Evolutionary conservation across 1,139 yeast genomes (phyloP).

Genomic region (Candida smagusa): DNA sequence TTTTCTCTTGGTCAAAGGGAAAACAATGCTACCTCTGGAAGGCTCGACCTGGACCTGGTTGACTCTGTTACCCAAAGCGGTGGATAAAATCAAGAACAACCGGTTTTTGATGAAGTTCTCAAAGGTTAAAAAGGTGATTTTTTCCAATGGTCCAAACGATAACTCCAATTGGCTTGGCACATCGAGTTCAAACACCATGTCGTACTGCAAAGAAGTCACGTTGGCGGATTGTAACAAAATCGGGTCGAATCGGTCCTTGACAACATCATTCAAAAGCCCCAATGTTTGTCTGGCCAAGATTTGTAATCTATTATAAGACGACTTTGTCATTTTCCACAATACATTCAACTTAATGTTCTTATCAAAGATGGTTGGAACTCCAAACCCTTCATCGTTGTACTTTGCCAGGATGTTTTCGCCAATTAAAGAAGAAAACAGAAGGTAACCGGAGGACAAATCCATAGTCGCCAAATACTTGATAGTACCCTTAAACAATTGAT

Average conservation of each 20-base stretch:
- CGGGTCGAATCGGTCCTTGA: conserved; percentile 80
- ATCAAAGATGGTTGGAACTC: conserved; percentile 74
- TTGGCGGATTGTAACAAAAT: conserved; percentile 69
- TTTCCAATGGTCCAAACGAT: conserved; percentile 69
- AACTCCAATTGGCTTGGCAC: conserved; percentile 31
- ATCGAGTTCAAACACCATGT: conserved; percentile 53
- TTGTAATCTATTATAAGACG: conserved; percentile 61
- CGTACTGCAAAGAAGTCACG: conserved; percentile 60
- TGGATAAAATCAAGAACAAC: conserved; percentile 53
- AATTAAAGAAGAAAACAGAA: conserved; percentile 60
- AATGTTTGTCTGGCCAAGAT: conserved; percentile 70
- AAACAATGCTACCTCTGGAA: conserved; percentile 26
- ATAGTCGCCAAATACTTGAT: conserved; percentile 76
- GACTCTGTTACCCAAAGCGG: conserved; percentile 69
- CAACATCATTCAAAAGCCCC: conserved; percentile 68
- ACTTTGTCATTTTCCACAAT: conserved; percentile 74
- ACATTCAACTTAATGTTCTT: conserved; percentile 72
- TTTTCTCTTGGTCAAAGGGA: conserved; percentile 57
- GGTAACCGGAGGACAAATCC: conserved; percentile 64
- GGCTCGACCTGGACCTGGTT: conserved; percentile 40
- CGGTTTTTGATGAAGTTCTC: conserved; percentile 64
- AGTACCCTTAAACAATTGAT: conserved; percentile 88
- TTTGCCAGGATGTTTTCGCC: conserved; percentile 47
- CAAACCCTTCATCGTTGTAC: conserved; percentile 57
- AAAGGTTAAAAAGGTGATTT: conserved; percentile 67